Conservation (phyloP, 345 rosid genomes). For the Reutealis trisperma region DNA sequence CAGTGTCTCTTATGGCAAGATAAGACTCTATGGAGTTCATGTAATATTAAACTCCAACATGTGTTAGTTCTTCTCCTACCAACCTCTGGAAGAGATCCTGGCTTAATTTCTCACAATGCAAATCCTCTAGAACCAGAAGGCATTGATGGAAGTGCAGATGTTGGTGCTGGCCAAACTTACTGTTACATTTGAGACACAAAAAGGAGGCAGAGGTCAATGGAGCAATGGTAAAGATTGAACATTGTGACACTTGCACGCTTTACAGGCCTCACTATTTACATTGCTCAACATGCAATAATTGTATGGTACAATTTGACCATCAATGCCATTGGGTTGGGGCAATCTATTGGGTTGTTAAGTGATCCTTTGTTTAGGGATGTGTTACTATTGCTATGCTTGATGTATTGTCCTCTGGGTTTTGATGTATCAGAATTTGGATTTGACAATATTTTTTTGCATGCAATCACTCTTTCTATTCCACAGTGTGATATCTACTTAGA, state of each 20-base stretch:
- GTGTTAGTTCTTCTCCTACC: conserved; percentile 29
- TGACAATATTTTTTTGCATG: background rate
- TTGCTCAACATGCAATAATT: conserved; percentile 41
- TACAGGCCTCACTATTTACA: conserved; percentile 41
- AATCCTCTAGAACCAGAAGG: conserved; percentile 40
- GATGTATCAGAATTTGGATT: background rate
- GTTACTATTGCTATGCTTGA: background rate
- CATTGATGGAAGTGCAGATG: conserved; percentile 34
- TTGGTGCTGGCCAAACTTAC: conserved; percentile 38
- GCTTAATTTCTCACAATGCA: conserved; percentile 35
- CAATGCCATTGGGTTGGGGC: conserved; percentile 44
- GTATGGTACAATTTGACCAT: conserved; percentile 37
- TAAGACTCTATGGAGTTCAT: background rate
- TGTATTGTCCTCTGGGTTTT: background rate
- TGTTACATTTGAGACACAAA: conserved; percentile 31
- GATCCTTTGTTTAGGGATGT: background rate
- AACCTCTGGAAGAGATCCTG: conserved; percentile 44
- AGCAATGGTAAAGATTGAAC: conserved; percentile 24
- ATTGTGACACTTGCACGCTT: conserved; percentile 41
- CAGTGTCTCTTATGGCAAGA: background rate
- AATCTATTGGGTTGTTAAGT: conserved; percentile 37
- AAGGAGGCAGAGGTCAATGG: conserved; percentile 38
- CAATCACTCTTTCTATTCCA: background rate
- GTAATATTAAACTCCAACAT: background rate
- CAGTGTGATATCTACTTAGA: background rate